Evolutionary conservation across 805 yeast genomes (phyloP).

Genomic region (Kazachstania africana): DNA sequence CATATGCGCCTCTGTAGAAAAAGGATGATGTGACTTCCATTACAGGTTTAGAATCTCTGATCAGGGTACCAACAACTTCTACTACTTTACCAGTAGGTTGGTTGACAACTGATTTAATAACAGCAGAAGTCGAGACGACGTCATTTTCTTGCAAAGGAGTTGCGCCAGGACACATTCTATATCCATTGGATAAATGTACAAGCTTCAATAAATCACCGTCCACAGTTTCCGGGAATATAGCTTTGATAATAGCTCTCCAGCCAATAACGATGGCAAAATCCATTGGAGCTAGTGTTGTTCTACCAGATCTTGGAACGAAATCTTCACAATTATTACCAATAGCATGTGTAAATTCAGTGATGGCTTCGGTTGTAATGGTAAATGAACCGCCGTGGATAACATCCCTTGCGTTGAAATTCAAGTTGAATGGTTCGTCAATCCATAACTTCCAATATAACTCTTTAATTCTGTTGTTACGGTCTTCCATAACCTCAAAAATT

Average conservation of each 20-base stretch:
- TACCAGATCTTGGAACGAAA: slow-evolving; percentile 78
- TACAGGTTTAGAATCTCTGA: slow-evolving; percentile 65
- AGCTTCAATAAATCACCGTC: slow-evolving; percentile 92
- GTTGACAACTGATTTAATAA: slow-evolving; percentile 77
- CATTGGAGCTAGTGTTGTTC: slow-evolving; percentile 89
- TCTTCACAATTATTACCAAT: slow-evolving; percentile 96
- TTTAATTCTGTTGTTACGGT: slow-evolving; percentile 87
- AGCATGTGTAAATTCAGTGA: slow-evolving; percentile 90
- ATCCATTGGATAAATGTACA: slow-evolving; percentile 92
- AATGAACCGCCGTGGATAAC: slow-evolving; percentile 60
- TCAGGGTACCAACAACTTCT: slow-evolving; percentile 83
- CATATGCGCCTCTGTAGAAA: slow-evolving; percentile 89
- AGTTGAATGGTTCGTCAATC: slow-evolving; percentile 60
- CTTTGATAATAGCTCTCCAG: slow-evolving; percentile 95
- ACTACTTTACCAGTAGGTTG: slow-evolving; percentile 91
- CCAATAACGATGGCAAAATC: slow-evolving; percentile 98
- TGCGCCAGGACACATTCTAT: slow-evolving; percentile 86
- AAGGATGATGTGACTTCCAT: slow-evolving; percentile 92
- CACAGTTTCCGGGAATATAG: slow-evolving; percentile 92
- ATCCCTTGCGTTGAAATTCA: slow-evolving; percentile 57
- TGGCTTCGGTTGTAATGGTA: slow-evolving; percentile 60
- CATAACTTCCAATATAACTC: slow-evolving; percentile 95
- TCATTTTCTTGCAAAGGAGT: slow-evolving; percentile 83
- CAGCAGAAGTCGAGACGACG: slow-evolving; percentile 69
- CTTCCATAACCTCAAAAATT: slow-evolving; percentile 77